phyloP scores from a whole-genome alignment of 73 alveolate species.

The Stentor coeruleus region DNA sequence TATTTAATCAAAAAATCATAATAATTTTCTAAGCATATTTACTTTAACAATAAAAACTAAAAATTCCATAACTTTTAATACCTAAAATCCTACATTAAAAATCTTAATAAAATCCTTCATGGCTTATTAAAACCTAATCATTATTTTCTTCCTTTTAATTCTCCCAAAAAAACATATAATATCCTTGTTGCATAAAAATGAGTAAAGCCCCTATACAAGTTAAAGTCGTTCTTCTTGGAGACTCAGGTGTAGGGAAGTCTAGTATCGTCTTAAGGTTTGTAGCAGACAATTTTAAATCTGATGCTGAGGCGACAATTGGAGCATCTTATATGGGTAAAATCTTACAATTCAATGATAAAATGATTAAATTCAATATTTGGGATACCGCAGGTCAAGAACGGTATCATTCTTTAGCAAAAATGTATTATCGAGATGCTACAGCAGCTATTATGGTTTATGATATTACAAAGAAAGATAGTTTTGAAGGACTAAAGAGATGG shows the following conservation, averaged over 20 bases:
- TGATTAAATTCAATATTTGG: conserved; percentile 39
- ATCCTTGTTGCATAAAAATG: too few relatives aligned
- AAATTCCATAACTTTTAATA: too few relatives aligned
- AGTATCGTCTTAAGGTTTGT: neutral
- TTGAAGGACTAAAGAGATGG: conserved; percentile 6
- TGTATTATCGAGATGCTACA: conserved; percentile 30
- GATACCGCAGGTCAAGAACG: conserved; percentile 70
- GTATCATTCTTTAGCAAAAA: conserved; percentile 38
- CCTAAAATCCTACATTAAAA: too few relatives aligned
- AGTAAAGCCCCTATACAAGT: too few relatives aligned
- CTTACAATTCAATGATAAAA: neutral
- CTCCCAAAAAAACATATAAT: too few relatives aligned
- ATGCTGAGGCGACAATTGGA: neutral
- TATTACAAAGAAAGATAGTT: neutral
- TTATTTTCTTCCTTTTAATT: too few relatives aligned
- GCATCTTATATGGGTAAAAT: neutral
- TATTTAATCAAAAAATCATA: too few relatives aligned
- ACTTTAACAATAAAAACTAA: too few relatives aligned
- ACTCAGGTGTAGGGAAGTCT: neutral
- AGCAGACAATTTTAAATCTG: neutral
- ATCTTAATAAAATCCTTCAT: too few relatives aligned
- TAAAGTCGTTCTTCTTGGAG: neutral
- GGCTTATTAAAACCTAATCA: too few relatives aligned
- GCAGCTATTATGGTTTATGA: conserved; percentile 9
- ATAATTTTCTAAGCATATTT: too few relatives aligned